Evolutionary conservation across 495 filamentous ascomycete species (phyloP).

Genomic region (Penicillium chermesinum): DNA sequence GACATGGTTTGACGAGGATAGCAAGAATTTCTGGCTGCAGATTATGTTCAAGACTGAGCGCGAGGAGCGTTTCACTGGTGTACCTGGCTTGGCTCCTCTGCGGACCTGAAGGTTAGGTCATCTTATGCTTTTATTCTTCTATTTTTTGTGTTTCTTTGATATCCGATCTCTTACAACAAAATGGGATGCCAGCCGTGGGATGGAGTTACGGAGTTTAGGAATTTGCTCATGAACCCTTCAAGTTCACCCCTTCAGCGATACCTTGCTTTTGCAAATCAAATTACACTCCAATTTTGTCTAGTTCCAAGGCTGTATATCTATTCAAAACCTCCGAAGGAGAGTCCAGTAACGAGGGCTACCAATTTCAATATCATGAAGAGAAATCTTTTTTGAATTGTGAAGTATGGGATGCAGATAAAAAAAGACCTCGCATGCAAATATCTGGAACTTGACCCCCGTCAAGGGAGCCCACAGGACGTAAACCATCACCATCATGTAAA

Average conservation of each 20-base stretch:
- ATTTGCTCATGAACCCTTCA: no score
- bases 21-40: slow-evolving; percentile 98
- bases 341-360: no score
- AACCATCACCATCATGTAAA: slow-evolving; percentile 21
- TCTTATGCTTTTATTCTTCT: not conserved
- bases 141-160: not conserved
- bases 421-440: no score
- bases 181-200: no score
- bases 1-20: slow-evolving; percentile 93
- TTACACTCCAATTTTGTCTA: no score
- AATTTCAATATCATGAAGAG: no score
- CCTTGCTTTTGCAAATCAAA: no score
- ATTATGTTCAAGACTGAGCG: slow-evolving; percentile 98
- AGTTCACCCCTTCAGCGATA: no score
- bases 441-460: slow-evolving; percentile 2
- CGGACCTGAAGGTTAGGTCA: no score
- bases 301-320: no score
- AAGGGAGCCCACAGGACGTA: slow-evolving; percentile 11
- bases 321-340: no score
- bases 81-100: slow-evolving; percentile 78
- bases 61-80: slow-evolving; percentile 91
- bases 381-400: slow-evolving; percentile 7
- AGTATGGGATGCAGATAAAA: slow-evolving; percentile 15
- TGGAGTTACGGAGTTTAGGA: no score
- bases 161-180: not conserved